phyloP scores from a whole-genome alignment of 345 rosid species.

The Garcia nutans region DNA sequence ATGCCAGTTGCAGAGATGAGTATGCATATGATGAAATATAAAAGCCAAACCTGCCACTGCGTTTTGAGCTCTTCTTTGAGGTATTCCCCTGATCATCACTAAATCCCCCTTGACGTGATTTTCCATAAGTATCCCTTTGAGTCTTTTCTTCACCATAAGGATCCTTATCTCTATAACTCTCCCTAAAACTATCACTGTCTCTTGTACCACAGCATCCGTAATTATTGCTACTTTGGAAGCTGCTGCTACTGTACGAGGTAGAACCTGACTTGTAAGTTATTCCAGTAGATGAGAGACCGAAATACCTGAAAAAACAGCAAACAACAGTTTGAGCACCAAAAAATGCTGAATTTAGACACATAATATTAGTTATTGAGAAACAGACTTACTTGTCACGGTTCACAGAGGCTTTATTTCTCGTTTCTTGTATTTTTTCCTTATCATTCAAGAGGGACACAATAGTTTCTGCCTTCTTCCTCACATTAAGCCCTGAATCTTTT shows the following conservation, averaged over 20 bases:
- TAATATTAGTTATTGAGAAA: slow-evolving; percentile 8
- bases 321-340: slow-evolving; percentile 17
- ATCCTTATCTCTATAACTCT: slow-evolving; percentile 49
- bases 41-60: slow-evolving; percentile 49
- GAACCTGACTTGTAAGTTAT: slow-evolving; percentile 67
- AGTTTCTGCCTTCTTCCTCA: slow-evolving; percentile 91
- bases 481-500: slow-evolving; percentile 87
- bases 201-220: slow-evolving; percentile 52
- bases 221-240: slow-evolving; percentile 49
- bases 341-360: slow-evolving; percentile 9
- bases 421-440: slow-evolving; percentile 85
- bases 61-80: slow-evolving; percentile 46
- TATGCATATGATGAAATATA: slow-evolving; percentile 1
- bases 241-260: slow-evolving; percentile 53
- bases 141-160: slow-evolving; percentile 34
- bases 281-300: slow-evolving; percentile 90
- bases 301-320: slow-evolving; percentile 49
- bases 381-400: slow-evolving; percentile 87
- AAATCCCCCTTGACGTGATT: slow-evolving; percentile 43
- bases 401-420: slow-evolving; percentile 79
- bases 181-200: slow-evolving; percentile 52
- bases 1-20: not conserved
- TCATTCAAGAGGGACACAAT: slow-evolving; percentile 69
- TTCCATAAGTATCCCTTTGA: slow-evolving; percentile 56
- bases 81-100: slow-evolving; percentile 42